phyloP scores from a whole-genome alignment of 169 alveolate genomes.

The Eimeria maxima region DNA sequence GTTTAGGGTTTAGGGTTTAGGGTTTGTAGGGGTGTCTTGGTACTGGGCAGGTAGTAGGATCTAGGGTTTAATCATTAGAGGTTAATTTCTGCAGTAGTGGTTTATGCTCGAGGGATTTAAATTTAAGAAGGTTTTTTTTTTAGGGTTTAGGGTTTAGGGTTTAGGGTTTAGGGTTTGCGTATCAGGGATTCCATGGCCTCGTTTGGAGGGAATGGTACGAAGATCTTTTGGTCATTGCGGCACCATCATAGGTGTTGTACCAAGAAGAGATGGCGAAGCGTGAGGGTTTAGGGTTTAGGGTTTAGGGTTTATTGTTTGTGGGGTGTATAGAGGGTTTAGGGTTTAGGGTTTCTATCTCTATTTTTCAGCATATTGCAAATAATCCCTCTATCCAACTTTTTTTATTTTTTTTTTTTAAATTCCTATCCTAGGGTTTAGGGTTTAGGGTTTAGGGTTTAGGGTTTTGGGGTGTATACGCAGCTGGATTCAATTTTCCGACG shows the following conservation, averaged over 20 bases:
- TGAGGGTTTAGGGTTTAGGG: constrained; percentile 56
- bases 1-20: constrained; percentile 43
- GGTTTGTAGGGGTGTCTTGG: neutral
- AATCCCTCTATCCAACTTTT: neutral
- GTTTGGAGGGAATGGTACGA: constrained; percentile 17
- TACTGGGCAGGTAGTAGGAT: neutral
- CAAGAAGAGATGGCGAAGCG: constrained; percentile 50
- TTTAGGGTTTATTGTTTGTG: neutral
- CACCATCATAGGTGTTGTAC: constrained; percentile 12
- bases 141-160: constrained; percentile 5
- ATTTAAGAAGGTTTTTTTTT: neutral
- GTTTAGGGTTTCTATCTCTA: neutral
- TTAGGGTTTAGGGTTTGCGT: constrained; percentile 53
- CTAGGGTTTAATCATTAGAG: neutral
- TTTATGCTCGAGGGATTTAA: no score
- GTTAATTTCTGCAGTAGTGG: no score
- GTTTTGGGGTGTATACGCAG: neutral
- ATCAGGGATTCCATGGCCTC: constrained; percentile 52
- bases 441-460: constrained; percentile 46
- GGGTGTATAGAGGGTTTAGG: no score
- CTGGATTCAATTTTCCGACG: constrained; percentile 44
- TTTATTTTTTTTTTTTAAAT: neutral
- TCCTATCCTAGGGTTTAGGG: constrained; percentile 5
- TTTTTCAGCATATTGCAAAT: no score
- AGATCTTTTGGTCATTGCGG: constrained; percentile 34